Conservation (phyloP, 306 rosid species). For the Comarum palustre region DNA sequence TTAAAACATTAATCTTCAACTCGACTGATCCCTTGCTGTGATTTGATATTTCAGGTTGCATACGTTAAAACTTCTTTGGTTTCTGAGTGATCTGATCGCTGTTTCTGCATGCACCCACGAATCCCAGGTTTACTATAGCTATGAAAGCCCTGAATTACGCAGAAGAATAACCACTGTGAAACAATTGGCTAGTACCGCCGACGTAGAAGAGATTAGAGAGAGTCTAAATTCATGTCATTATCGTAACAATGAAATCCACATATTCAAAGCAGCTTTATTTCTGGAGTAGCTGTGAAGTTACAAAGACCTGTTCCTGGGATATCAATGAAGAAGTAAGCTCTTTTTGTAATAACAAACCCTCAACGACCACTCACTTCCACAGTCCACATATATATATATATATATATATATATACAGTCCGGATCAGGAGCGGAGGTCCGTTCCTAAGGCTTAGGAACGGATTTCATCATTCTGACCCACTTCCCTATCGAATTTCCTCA, state of each 20-base stretch:
- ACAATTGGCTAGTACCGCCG: background rate
- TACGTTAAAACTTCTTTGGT: background rate
- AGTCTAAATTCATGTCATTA: background rate
- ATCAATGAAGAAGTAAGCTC: background rate
- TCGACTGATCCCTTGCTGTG: background rate
- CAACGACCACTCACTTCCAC: background rate
- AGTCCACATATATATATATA: conserved; percentile 1
- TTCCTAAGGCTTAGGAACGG: too few species aligned
- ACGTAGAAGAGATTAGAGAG: background rate
- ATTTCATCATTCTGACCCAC: too few species aligned
- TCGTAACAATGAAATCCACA: conserved; percentile 8
- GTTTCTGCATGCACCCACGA: background rate
- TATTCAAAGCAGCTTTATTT: background rate
- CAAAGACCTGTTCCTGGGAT: background rate
- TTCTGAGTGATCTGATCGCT: background rate
- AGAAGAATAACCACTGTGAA: background rate
- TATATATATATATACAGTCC: too few species aligned
- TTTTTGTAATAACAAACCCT: conserved; percentile 7
- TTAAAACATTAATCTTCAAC: background rate
- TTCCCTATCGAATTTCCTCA: too few species aligned
- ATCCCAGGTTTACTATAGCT: background rate
- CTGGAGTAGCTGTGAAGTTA: conserved; percentile 6
- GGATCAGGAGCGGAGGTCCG: too few species aligned
- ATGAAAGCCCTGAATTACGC: background rate
- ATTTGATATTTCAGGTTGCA: background rate